Evolutionary conservation across 345 rosid species (phyloP), one percentile per base, ranked within the genome.

Genomic region (Melastoma malabathricum): DNA sequence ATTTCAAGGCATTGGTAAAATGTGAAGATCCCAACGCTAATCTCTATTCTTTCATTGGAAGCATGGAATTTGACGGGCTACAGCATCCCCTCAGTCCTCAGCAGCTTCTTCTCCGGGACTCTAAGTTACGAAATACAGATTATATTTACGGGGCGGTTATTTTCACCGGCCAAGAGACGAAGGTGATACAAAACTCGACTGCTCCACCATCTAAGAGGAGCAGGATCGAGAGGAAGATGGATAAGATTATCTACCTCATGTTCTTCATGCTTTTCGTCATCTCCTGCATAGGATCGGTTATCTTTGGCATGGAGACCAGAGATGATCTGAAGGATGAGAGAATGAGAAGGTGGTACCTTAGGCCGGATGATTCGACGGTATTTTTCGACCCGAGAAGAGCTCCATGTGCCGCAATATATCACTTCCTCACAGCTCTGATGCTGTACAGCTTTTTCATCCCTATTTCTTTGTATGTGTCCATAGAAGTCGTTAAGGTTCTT

Each of bases 1-100:
- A 79, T 46, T 89, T 89, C 48, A 81, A 69, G 57, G 93, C 86
- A 31, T 58, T 61, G 27, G 63, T 83, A 49, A 79, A 70, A 68
- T 89, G 97, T 56, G 97, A 89, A 72, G 95, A 86, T 59, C 97
- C 97, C 48, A 89, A 86, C 71, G 86, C 94, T 22, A 81, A 86
- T 65, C 68, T 89, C 62, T 89, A 89, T 64, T 63, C 94, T 9
- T 89, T 83, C 48, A 67, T 86, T 59, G 97, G 94, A 55, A 76
- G 66, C 44, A 72, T 89, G 86, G 87, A 81, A 41, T 70, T 66
- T 47, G 80, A 61, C 43, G 80, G 69, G 59, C 64, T 74, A 25
- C 79, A 68, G 34, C 58, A 70, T 52, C 86, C 97, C 18, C 95
- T 86, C 48, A 62, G 75, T 46, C 86, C 77, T 55, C 95, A 81